Percentiles rank a stretch among this genome's conserved stretches.
Evolutionary conservation across 1,284 basidiomycete genomes (phyloP).

Genomic region (Ceratobasidium papillatum): DNA sequence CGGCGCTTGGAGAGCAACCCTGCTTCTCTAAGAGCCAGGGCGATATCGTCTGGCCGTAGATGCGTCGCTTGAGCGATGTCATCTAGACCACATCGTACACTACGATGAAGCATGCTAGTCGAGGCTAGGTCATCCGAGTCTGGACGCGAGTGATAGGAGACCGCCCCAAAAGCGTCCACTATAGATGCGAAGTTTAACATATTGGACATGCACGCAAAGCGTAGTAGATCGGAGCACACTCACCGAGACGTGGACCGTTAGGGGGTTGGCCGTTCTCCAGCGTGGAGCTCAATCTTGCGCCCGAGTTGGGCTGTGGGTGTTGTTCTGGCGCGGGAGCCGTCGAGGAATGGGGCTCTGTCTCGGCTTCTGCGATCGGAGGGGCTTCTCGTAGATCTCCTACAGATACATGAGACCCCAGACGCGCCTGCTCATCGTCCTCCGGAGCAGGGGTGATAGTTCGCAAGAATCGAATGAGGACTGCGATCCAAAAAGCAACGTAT

Average conservation of each 20-base stretch:
- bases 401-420: conserved; percentile 1
- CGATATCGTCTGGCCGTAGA: conserved; percentile 84
- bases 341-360: neutral
- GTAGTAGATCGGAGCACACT: conserved; percentile 51
- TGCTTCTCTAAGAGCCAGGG: conserved; percentile 87
- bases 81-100: conserved; percentile 70
- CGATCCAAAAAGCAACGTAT: conserved; percentile 92
- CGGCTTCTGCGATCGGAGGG: conserved; percentile 14
- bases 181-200: neutral
- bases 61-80: conserved; percentile 83
- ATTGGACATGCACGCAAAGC: conserved; percentile 1
- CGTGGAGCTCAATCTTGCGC: neutral
- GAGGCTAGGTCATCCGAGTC: conserved; percentile 64
- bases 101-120: conserved; percentile 62
- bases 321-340: conserved; percentile 6
- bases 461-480: conserved; percentile 84
- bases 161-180: conserved; percentile 13
- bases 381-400: neutral
- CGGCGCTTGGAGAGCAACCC: conserved; percentile 69
- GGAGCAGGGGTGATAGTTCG: conserved; percentile 49
- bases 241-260: conserved; percentile 1
- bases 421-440: conserved; percentile 8
- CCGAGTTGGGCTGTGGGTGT: neutral
- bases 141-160: conserved; percentile 52
- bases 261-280: neutral